Conservation (phyloP, 352 stramenopile species). For the Phytophthora litchii region DNA sequence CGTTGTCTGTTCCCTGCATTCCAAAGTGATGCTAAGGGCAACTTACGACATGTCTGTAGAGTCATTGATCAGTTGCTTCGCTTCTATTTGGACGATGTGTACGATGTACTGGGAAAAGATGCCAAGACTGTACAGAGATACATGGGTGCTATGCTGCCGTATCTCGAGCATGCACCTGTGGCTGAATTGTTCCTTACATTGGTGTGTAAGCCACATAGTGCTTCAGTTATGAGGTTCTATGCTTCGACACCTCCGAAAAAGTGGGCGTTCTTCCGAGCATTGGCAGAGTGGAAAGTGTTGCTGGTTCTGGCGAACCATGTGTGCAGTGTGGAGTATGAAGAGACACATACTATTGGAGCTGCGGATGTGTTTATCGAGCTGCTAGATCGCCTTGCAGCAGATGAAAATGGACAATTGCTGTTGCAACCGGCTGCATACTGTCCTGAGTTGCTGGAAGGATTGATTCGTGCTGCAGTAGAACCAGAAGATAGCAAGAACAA, state of each 20-base stretch:
- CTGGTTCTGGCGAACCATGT: conserved; percentile 85
- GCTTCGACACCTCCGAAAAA: conserved; percentile 75
- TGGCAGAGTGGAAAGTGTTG: conserved; percentile 91
- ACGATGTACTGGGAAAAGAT: conserved; percentile 79
- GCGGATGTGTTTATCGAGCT: conserved; percentile 91
- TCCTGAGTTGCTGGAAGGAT: conserved; percentile 78
- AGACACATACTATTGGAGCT: conserved; percentile 77
- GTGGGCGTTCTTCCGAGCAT: conserved; percentile 85
- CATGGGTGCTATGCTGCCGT: conserved; percentile 85
- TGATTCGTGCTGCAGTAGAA: conserved; percentile 71
- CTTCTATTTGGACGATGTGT: conserved; percentile 88
- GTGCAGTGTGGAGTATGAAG: conserved; percentile 60
- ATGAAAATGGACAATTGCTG: conserved; percentile 90
- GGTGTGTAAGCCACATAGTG: conserved; percentile 86
- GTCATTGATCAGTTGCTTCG: conserved; percentile 88
- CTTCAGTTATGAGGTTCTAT: conserved; percentile 74
- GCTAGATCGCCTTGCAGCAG: conserved; percentile 82
- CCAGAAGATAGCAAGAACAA: conserved; percentile 36
- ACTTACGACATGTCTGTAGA: conserved; percentile 87
- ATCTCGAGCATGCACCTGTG: conserved; percentile 83
- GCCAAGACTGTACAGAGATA: conserved; percentile 69
- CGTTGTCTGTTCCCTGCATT: conserved; percentile 86
- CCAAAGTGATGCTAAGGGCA: conserved; percentile 65
- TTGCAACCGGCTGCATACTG: conserved; percentile 87
- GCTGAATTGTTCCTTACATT: conserved; percentile 88